These are phyloP conservation scores for Brasenia schreberi DNA, from an alignment of 164 flowering plant genomes.

Conservation along the genomic window DNA sequence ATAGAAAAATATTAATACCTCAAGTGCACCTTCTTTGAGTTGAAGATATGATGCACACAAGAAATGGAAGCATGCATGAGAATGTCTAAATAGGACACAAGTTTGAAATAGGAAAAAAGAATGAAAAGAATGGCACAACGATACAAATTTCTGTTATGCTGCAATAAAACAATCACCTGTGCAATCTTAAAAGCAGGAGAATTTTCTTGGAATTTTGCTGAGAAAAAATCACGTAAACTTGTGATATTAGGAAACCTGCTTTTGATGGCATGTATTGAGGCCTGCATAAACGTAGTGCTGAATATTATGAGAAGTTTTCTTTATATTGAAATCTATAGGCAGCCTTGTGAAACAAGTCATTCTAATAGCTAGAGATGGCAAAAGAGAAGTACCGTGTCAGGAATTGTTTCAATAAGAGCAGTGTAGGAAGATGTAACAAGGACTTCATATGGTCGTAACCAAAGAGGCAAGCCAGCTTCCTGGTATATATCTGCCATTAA, in stretches of 20 bases:
- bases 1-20: no score
- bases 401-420: slow-evolving; percentile 96
- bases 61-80: no score
- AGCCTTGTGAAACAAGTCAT: neutral
- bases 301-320: neutral
- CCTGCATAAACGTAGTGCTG: slow-evolving; percentile 30
- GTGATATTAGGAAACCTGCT: slow-evolving; percentile 77
- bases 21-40: no score
- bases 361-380: slow-evolving; percentile 1
- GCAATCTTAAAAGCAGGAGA: slow-evolving; percentile 96
- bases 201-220: slow-evolving; percentile 84
- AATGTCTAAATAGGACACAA: no score
- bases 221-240: slow-evolving; percentile 84
- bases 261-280: slow-evolving; percentile 93
- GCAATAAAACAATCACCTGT: slow-evolving; percentile 47
- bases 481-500: slow-evolving; percentile 75
- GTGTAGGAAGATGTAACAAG: slow-evolving; percentile 97
- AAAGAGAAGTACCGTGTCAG: slow-evolving; percentile 66
- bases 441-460: slow-evolving; percentile 99
- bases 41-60: no score
- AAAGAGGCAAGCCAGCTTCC: slow-evolving; percentile 98
- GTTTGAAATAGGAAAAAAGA: no score
- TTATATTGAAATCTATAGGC: neutral
- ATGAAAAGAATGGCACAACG: no score
- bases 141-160: no score